phyloP scores from a whole-genome alignment of 169 alveolate species.

The Babesia ovis region DNA sequence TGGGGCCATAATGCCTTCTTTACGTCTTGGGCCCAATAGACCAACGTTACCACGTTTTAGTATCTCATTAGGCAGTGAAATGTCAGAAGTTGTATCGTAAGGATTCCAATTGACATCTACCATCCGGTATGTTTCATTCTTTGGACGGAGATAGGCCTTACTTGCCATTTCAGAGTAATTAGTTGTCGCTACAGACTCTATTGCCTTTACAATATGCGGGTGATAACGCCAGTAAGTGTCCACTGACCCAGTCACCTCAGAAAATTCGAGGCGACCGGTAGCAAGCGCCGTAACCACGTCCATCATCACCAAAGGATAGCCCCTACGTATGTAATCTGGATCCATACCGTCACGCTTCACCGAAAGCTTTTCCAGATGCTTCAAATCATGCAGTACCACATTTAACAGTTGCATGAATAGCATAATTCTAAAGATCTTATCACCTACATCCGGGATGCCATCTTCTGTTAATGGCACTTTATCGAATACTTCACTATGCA shows the following conservation, averaged over 20 bases:
- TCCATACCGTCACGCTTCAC: constrained; percentile 24
- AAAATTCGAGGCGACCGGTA: constrained; percentile 40
- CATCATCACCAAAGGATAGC: constrained; percentile 44
- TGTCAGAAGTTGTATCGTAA: neutral
- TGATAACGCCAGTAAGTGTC: constrained; percentile 49
- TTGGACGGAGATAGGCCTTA: constrained; percentile 56
- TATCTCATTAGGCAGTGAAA: constrained; percentile 12
- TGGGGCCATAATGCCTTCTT: constrained; percentile 10
- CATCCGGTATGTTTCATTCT: constrained; percentile 35
- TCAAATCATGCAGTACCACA: constrained; percentile 36
- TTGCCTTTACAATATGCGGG: constrained; percentile 26
- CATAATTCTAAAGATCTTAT: constrained; percentile 4
- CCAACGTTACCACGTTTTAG: neutral
- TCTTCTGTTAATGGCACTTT: neutral
- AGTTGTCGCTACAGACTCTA: constrained; percentile 45
- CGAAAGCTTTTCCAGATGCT: constrained; percentile 51
- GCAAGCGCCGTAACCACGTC: constrained; percentile 44
- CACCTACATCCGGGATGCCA: constrained; percentile 7
- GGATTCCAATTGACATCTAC: constrained; percentile 54
- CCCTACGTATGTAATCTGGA: constrained; percentile 31
- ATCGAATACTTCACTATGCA: constrained; percentile 14
- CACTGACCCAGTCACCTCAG: constrained; percentile 18
- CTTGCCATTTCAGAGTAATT: constrained; percentile 53
- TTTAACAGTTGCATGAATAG: constrained; percentile 38
- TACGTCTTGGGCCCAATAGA: constrained; percentile 19